These are phyloP conservation scores for Phytophthora multivora DNA, from an alignment of 352 stramenopile genomes.

Conservation along the genomic window DNA sequence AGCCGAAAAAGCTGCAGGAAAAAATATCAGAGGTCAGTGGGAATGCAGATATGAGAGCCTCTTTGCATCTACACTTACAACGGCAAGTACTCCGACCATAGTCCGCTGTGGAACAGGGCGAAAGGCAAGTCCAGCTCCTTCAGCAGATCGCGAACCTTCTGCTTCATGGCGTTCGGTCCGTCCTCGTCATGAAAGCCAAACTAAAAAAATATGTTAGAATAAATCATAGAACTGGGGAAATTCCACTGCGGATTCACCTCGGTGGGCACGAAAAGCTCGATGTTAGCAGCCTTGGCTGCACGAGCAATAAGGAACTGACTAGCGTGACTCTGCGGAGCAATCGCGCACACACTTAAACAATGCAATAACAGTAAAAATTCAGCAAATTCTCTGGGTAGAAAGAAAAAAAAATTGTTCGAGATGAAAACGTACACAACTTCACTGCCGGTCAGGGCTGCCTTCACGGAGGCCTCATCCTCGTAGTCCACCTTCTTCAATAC, in stretches of 20 bases:
- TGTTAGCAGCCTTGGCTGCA: slow-evolving; percentile 23
- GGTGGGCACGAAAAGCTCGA: slow-evolving; percentile 27
- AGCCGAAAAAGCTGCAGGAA: slow-evolving; percentile 17
- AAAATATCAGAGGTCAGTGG: not conserved
- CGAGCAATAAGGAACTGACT: slow-evolving; percentile 12
- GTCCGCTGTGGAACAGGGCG: slow-evolving; percentile 26
- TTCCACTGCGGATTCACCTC: slow-evolving; percentile 9
- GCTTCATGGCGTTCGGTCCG: slow-evolving; percentile 24
- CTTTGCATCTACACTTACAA: not conserved
- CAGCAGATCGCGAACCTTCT: slow-evolving; percentile 22
- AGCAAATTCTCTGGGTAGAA: not conserved
- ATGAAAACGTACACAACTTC: slow-evolving; percentile 22
- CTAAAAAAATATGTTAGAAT: not conserved
- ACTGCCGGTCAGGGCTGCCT: slow-evolving; percentile 18
- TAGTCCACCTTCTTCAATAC: slow-evolving; percentile 21
- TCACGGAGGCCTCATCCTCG: slow-evolving; percentile 20
- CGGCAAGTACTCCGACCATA: slow-evolving; percentile 23
- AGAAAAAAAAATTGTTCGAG: not conserved
- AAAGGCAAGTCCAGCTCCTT: slow-evolving; percentile 32
- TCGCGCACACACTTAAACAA: slow-evolving; percentile 11
- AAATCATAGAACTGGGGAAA: too few relatives aligned
- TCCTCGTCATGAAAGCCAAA: slow-evolving; percentile 11
- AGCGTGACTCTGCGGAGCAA: slow-evolving; percentile 6
- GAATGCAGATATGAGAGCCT: not conserved
- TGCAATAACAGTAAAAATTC: not conserved